Base-by-base conservation (phyloP, 2,329 filamentous ascomycete species). In the Diatrype stigma region DNA sequence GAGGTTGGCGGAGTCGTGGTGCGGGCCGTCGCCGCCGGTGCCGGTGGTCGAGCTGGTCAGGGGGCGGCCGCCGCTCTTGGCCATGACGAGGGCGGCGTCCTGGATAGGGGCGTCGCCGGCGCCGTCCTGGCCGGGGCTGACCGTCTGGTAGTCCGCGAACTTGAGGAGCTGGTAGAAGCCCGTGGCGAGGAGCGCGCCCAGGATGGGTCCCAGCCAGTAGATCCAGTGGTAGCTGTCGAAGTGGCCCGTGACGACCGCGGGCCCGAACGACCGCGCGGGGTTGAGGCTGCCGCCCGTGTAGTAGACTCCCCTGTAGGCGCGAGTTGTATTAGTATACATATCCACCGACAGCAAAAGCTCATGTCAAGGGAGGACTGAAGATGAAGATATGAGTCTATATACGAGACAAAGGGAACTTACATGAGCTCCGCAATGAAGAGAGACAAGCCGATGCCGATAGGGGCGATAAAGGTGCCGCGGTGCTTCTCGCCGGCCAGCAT, bases 401-500 rank as follows among this genome's bases (percentile, higher is more conserved):
- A 34, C 14, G 30, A 21, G 17, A 32, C 3, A 14, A 30, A 4
- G 12, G 14, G 42, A 22, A 47, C 49, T 16, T 44, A 51, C 23
- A 34, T 12, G 26, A 21, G 19, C 45, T 51, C 49, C 6, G 49
- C 49, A 10, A 86, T 73, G 61, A 86, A 86, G 21, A 86, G 71
- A 0, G 81, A 69, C 3, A 86, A 63, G 0, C 84, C 84, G 56
- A 87, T 85, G 2, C 80, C 82, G 1, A 86, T 68, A 0, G 83
- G 83, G 0, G 82, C 83, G 6, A 86, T 70, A 60, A 76, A 86
- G 0, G 82, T 85, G 1, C 78, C 79, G 54, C 79, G 79, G 63
- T 85, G 82, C 63, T 86, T 85, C 56, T 84, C 80, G 12, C 76
- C 77, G 1, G 80, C 81, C 46, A 84, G 68, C 80, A 84, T 84